Percentiles rank a stretch among this genome's conserved stretches.
Evolutionary conservation across 1,139 yeast species (phyloP).

Genomic region (Geotrichum cucujoidarum): DNA sequence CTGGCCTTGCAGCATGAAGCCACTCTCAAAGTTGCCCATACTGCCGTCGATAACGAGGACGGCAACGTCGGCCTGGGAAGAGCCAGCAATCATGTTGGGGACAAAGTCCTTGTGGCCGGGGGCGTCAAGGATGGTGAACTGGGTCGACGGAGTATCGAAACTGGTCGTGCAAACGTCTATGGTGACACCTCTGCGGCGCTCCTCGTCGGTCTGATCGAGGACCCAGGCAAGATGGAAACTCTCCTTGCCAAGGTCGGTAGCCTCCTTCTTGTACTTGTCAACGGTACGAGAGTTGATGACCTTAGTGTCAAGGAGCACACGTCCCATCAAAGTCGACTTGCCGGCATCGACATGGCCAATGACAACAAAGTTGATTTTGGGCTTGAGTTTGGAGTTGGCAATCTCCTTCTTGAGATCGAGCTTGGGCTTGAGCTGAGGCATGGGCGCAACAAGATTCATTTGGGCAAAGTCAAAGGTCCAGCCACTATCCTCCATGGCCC

Average conservation of each 20-base stretch:
- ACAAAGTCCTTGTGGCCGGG: conserved; percentile 98
- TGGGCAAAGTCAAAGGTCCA: background rate
- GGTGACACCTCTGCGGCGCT: conserved; percentile 80
- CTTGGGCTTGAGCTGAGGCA: conserved; percentile 12
- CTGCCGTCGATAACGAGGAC: conserved; percentile 73
- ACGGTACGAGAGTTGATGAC: conserved; percentile 74
- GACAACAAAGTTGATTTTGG: conserved; percentile 52
- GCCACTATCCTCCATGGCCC: too few species aligned
- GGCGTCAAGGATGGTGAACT: conserved; percentile 89
- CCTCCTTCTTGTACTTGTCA: conserved; percentile 71
- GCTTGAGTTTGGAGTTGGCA: conserved; percentile 4
- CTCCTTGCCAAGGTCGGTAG: conserved; percentile 78
- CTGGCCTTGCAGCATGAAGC: conserved; percentile 83
- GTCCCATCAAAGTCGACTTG: conserved; percentile 90
- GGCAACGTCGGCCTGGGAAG: conserved; percentile 74
- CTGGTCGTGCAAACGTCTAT: conserved; percentile 84
- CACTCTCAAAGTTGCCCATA: conserved; percentile 82
- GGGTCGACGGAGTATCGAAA: conserved; percentile 61
- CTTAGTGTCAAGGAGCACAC: conserved; percentile 74
- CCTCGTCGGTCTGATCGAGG: conserved; percentile 92
- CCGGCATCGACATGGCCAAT: conserved; percentile 98
- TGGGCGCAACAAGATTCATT: background rate
- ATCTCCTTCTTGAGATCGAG: conserved; percentile 13
- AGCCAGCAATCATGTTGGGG: conserved; percentile 98
- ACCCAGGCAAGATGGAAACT: conserved; percentile 98